These are phyloP conservation scores for Amphicarpaea edgeworthii DNA, from an alignment of 306 rosid genomes.

Conservation along the genomic window DNA sequence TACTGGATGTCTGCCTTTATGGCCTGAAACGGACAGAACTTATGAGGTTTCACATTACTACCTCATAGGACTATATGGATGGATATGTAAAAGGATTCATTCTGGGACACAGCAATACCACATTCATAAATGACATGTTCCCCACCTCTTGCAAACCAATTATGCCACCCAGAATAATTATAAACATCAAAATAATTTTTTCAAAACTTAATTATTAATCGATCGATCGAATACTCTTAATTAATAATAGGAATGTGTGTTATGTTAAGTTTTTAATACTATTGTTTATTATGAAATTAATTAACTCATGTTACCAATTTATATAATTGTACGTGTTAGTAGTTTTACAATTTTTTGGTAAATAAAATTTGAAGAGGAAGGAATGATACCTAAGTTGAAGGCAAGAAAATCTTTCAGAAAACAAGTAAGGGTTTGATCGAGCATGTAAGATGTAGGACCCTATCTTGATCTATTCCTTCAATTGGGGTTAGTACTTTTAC, in stretches of 20 bases:
- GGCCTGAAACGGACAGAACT: slow-evolving; percentile 46
- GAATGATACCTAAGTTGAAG: not conserved
- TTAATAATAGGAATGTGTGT: not conserved
- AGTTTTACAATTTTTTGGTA: not conserved
- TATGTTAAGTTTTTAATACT: not conserved
- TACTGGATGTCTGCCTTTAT: slow-evolving; percentile 44
- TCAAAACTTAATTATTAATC: not conserved
- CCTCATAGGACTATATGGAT: slow-evolving; percentile 25
- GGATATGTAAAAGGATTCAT: slow-evolving; percentile 33
- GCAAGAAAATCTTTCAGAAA: not conserved
- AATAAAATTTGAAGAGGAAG: not conserved
- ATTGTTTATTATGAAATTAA: not conserved
- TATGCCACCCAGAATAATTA: not conserved
- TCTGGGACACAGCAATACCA: slow-evolving; percentile 35
- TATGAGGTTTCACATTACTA: slow-evolving; percentile 46
- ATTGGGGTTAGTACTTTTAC: not conserved
- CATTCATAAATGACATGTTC: slow-evolving; percentile 41
- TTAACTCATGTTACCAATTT: not conserved
- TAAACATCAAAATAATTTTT: not conserved
- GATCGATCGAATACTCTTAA: not conserved
- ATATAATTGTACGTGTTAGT: not conserved
- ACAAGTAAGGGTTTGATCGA: not conserved
- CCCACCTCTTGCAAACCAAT: slow-evolving; percentile 42
- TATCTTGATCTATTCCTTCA: not conserved
- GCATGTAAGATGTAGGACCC: not conserved